These are phyloP conservation scores for Cardiospermum halicacabum DNA, from an alignment of 345 rosid species.

Conservation along the genomic window DNA sequence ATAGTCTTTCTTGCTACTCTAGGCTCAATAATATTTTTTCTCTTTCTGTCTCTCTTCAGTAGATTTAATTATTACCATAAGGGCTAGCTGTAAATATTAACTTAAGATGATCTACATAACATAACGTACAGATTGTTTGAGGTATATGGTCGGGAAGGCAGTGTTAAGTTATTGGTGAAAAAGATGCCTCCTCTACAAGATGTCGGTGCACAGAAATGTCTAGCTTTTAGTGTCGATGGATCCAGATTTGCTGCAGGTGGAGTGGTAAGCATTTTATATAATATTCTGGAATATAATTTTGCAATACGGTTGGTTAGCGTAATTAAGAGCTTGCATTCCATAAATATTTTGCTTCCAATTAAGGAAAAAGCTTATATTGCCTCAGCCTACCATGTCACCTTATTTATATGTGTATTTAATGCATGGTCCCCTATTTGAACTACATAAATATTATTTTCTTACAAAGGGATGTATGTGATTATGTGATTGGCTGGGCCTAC, in stretches of 20 bases:
- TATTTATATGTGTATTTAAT: too few species aligned
- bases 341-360: too few species aligned
- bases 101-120: constrained; percentile 12
- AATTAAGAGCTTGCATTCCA: too few species aligned
- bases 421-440: too few species aligned
- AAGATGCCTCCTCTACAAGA: constrained; percentile 54
- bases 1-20: neutral
- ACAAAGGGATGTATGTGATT: too few species aligned
- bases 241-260: constrained; percentile 86
- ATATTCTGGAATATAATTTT: neutral
- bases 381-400: too few species aligned
- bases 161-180: constrained; percentile 46
- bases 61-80: neutral
- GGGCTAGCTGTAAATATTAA: neutral
- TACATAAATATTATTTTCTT: too few species aligned
- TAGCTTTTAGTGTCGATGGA: constrained; percentile 87
- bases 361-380: too few species aligned
- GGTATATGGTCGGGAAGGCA: constrained; percentile 41
- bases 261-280: constrained; percentile 48
- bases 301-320: neutral
- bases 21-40: neutral
- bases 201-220: constrained; percentile 75
- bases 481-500: too few species aligned
- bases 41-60: neutral
- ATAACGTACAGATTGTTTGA: constrained; percentile 65